Conservation (phyloP, 129 eudicot species). For the Centrapalus pauciflorus region DNA sequence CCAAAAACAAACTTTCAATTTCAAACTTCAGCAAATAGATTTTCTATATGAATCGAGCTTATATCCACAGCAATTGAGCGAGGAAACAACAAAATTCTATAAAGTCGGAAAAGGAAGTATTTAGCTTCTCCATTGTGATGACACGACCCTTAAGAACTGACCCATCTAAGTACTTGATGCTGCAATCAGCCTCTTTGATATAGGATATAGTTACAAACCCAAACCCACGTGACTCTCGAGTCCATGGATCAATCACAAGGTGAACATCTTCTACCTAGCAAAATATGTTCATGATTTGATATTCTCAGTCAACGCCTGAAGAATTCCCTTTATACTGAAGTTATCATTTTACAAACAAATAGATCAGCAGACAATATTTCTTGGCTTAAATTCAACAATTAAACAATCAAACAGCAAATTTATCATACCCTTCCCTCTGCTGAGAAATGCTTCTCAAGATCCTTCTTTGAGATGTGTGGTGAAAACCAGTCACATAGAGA, state of each 20-base stretch:
- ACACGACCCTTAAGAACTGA: constrained; percentile 92
- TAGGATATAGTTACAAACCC: constrained; percentile 86
- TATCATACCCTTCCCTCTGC: constrained; percentile 82
- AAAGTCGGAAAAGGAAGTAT: not conserved
- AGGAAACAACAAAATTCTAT: not conserved
- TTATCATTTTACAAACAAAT: not conserved
- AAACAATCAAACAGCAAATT: not conserved
- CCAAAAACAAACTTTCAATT: constrained; percentile 30
- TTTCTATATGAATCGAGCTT: not conserved
- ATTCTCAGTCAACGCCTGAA: too few relatives aligned
- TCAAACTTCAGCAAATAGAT: not conserved
- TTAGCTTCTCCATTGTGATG: constrained; percentile 96
- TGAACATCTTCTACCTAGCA: constrained; percentile 80
- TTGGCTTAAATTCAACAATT: not conserved
- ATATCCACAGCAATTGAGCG: not conserved
- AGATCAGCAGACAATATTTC: not conserved
- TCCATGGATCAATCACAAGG: constrained; percentile 88
- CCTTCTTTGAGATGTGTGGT: constrained; percentile 58
- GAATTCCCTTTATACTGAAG: not conserved
- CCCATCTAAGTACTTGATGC: constrained; percentile 73
- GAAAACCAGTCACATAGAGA: constrained; percentile 88
- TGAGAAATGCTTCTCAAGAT: constrained; percentile 80
- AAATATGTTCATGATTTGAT: not conserved
- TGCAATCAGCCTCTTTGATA: constrained; percentile 66
- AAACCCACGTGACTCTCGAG: constrained; percentile 88